These are phyloP conservation scores for Cadophora sp. DNA, from an alignment of 2,329 filamentous ascomycete genomes.

Conservation along the genomic window DNA sequence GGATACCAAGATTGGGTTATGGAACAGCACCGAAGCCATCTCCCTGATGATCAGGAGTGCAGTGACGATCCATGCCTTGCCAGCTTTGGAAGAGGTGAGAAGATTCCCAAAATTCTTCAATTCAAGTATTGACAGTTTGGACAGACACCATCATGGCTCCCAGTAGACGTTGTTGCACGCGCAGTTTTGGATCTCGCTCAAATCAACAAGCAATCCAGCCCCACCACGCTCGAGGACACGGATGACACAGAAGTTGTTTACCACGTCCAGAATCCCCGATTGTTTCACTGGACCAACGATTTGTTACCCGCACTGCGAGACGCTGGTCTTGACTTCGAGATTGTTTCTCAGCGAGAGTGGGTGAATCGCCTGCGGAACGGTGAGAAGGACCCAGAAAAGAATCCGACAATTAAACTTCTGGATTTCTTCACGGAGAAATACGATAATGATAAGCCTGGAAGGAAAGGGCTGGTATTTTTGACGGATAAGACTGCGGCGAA, in stretches of 20 bases:
- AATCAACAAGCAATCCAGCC: constrained; percentile 28
- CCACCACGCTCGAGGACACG: constrained; percentile 39
- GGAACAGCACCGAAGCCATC: constrained; percentile 59
- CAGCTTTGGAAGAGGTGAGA: constrained; percentile 50
- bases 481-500: constrained; percentile 45
- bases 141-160: constrained; percentile 51
- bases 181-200: constrained; percentile 49
- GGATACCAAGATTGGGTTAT: constrained; percentile 54
- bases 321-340: constrained; percentile 53
- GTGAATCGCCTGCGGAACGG: constrained; percentile 51
- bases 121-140: background rate
- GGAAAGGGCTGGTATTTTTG: constrained; percentile 44
- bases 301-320: constrained; percentile 57
- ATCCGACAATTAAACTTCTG: constrained; percentile 60
- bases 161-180: constrained; percentile 53
- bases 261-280: constrained; percentile 53
- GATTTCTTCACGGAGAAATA: constrained; percentile 59
- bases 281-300: constrained; percentile 56
- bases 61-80: constrained; percentile 51
- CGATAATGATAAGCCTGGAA: constrained; percentile 49
- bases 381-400: constrained; percentile 55
- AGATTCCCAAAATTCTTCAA: background rate
- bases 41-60: constrained; percentile 57
- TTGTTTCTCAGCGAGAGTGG: constrained; percentile 54
- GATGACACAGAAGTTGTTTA: constrained; percentile 50